Evolutionary conservation across 163 green algal species (phyloP).

Genomic region (Chlamydomonas reinhardtii): DNA sequence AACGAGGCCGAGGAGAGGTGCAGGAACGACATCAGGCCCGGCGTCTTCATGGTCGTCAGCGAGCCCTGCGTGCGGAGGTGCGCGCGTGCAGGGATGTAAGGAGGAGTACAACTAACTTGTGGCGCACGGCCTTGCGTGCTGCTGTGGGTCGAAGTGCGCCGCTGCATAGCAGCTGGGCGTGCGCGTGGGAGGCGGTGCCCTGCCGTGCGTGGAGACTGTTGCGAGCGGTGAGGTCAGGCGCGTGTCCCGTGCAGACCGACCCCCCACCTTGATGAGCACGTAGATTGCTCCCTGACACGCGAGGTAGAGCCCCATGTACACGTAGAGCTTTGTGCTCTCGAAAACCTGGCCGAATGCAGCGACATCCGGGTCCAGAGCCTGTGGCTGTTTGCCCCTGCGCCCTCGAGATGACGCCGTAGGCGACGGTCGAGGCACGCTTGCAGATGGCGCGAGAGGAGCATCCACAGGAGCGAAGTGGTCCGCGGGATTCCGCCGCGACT

Average conservation of each 20-base stretch:
- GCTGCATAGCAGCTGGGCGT: no score
- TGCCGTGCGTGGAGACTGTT: no score
- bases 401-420: no score
- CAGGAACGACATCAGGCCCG: conserved; percentile 46
- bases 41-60: conserved; percentile 40
- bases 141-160: no score
- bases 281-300: conserved; percentile 25
- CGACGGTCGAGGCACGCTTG: no score
- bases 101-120: no score
- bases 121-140: no score
- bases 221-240: no score
- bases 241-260: background rate
- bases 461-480: conserved; percentile 32
- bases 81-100: background rate
- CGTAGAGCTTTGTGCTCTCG: conserved; percentile 45
- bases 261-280: conserved; percentile 23
- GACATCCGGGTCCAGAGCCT: conserved; percentile 19
- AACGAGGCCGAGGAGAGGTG: conserved; percentile 12
- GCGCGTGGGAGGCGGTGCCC: no score
- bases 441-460: background rate
- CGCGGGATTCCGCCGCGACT: conserved; percentile 2
- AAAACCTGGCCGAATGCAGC: conserved; percentile 37
- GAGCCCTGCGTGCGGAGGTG: conserved; percentile 8
- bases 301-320: conserved; percentile 44
- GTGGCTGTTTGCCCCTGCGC: background rate